Evolutionary conservation across 1,284 basidiomycete species (phyloP), one percentile per base, ranked within the genome.

Genomic region (Phellinidium pouzarii): DNA sequence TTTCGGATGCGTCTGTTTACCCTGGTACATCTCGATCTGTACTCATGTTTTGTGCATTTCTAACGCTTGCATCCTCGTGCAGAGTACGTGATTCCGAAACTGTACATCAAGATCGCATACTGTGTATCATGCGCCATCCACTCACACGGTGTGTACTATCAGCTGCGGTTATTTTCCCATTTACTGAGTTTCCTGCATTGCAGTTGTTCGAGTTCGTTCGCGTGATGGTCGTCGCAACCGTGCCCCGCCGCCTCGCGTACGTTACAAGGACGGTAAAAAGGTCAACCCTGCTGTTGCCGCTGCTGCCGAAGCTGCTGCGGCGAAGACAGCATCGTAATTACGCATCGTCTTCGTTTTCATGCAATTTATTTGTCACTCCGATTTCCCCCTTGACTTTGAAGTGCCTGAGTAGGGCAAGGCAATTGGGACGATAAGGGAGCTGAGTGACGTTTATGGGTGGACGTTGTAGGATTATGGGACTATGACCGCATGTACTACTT

Each of bases 101-200:
- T 99, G 61, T 99, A 99, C 84, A 90, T 97, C 80, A 97, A 98
- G 86, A 91, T 99, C 63, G 87, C 84, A 52, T 99, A 99, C 82
- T 99, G 95, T 72, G 89, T 99, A 59, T 98, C 94, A 55, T 99
- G 96, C 71, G 95, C 95, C 44, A 98, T 99, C 72, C 95, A 99
- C 81, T 94, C 94, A 65, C 95, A 99, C 75, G 88, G 31, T 34
- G 31, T 14, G 31, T 34, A 12, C 29, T 31, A 6, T 90, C 91
- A 60, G 59, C 84, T 71, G 34, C 43, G 23, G 27, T 59, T 23
- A 36, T 8, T 23, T 25, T 23, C 38, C 40, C 29, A 45, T 20
- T 45, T 22, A 23, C 40, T 27, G 9, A 44, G 25, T 56, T 12
- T 42, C 41, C 1, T 44, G 27, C 36, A 34, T 55, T 34, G 7